Conservation (phyloP, 2,329 filamentous ascomycete species). For the Cytospora piceicola region DNA sequence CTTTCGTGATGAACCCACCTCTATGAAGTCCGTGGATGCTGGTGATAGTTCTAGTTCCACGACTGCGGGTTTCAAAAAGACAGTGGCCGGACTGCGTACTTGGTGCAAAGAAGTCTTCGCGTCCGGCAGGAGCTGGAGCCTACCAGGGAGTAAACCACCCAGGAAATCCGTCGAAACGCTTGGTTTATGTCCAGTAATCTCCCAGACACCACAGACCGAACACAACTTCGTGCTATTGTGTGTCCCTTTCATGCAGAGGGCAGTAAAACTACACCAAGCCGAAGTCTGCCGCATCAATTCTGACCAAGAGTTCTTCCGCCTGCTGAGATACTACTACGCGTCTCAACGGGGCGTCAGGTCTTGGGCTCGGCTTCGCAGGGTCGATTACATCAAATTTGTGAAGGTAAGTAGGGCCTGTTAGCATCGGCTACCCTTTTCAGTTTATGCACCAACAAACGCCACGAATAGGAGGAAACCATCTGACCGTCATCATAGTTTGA, state of each 20-base stretch:
- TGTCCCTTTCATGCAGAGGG: constrained; percentile 30
- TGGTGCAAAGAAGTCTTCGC: not conserved
- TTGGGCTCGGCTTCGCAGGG: constrained; percentile 24
- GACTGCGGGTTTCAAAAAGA: no score
- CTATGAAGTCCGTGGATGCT: no score
- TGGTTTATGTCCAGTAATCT: not conserved
- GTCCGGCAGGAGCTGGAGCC: not conserved
- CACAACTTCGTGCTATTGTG: constrained; percentile 32
- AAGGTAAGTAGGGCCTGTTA: not conserved
- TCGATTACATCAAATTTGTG: constrained; percentile 16
- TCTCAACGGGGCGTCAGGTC: constrained; percentile 28
- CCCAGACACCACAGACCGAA: not conserved
- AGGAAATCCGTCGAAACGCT: not conserved
- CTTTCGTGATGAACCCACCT: not conserved
- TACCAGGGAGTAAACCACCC: not conserved
- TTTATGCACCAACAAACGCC: not conserved
- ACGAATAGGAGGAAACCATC: not conserved
- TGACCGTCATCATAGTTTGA: constrained; percentile 9
- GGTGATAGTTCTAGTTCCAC: no score
- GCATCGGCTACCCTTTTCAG: not conserved
- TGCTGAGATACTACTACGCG: constrained; percentile 29
- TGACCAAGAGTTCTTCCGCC: constrained; percentile 33
- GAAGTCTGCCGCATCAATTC: constrained; percentile 34
- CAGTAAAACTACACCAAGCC: constrained; percentile 30
- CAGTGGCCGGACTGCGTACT: not conserved